Evolutionary conservation across 306 rosid species (phyloP).

Genomic region (Rosa multiflora): DNA sequence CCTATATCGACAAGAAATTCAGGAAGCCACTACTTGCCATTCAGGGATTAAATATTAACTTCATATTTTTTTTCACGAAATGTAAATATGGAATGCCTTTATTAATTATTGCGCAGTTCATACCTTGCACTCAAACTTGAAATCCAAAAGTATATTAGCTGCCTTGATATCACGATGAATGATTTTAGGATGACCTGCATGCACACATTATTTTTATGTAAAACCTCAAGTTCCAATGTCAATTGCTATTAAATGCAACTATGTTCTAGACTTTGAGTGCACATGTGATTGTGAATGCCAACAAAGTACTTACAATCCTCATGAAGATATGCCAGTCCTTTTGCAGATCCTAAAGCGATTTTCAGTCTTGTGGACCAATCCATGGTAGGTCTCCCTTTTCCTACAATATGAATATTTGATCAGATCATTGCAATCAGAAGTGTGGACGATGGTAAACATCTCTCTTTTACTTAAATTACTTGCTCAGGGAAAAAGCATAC

Average conservation of each 20-base stretch:
- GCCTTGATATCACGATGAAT: constrained; percentile 96
- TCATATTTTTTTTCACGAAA: not conserved
- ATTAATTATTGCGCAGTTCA: not conserved
- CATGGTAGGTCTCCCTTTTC: constrained; percentile 84
- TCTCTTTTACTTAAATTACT: not conserved
- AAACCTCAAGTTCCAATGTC: constrained; percentile 3
- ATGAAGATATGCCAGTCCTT: constrained; percentile 94
- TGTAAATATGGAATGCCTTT: not conserved
- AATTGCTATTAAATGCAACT: not conserved
- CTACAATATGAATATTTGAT: constrained; percentile 45
- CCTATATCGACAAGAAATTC: too few relatives aligned
- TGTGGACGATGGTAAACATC: not conserved
- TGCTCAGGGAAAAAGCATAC: constrained; percentile 31
- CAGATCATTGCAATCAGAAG: constrained; percentile 26
- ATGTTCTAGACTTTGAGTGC: not conserved
- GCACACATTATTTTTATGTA: constrained; percentile 13
- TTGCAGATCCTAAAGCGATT: constrained; percentile 92
- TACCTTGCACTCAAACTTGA: constrained; percentile 93
- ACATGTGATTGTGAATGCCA: not conserved
- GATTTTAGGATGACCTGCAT: constrained; percentile 93
- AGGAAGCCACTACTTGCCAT: too few relatives aligned
- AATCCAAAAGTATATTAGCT: constrained; percentile 85
- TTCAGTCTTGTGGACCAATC: constrained; percentile 82
- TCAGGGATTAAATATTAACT: not conserved
- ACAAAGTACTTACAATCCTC: constrained; percentile 78